Conservation (phyloP, 257 asterid genomes). For the Gentiana straminea region DNA sequence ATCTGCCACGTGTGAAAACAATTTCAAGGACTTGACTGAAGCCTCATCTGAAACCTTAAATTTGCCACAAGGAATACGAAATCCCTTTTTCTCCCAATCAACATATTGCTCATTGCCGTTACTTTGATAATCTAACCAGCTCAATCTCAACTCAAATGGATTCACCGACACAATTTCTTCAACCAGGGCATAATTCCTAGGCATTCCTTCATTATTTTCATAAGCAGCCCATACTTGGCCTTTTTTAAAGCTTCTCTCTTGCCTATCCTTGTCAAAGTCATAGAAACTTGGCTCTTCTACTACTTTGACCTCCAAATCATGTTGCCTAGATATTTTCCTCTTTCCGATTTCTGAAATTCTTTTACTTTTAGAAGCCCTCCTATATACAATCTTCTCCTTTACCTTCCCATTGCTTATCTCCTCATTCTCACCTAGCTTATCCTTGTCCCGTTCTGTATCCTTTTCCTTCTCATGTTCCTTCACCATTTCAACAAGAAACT, state of each 20-base stretch:
- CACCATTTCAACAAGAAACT: slow-evolving; percentile 1
- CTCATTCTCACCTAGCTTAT: slow-evolving; percentile 12
- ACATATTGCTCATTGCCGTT: slow-evolving; percentile 27
- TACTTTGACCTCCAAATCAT: slow-evolving; percentile 32
- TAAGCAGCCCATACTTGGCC: slow-evolving; percentile 94
- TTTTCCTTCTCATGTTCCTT: slow-evolving; percentile 3
- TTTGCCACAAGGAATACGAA: slow-evolving; percentile 57
- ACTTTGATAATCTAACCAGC: slow-evolving; percentile 48
- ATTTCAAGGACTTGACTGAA: slow-evolving; percentile 39
- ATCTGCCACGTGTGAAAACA: slow-evolving; percentile 60
- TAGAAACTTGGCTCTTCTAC: slow-evolving; percentile 54
- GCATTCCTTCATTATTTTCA: slow-evolving; percentile 71
- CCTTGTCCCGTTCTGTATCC: slow-evolving; percentile 9
- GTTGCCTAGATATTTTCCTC: slow-evolving; percentile 16
- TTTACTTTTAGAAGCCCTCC: slow-evolving; percentile 7
- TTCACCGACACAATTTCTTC: slow-evolving; percentile 46
- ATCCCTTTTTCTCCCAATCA: slow-evolving; percentile 34
- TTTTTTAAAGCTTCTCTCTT: slow-evolving; percentile 56
- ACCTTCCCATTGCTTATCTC: slow-evolving; percentile 2
- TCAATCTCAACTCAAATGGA: slow-evolving; percentile 59
- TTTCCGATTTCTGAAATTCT: slow-evolving; percentile 21
- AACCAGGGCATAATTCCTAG: slow-evolving; percentile 72
- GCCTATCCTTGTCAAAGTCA: slow-evolving; percentile 68
- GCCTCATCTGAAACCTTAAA: slow-evolving; percentile 45
- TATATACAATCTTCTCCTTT: slow-evolving; percentile 5